These are phyloP conservation scores for Hypoxylon crocopeplum DNA, from an alignment of 495 filamentous ascomycete species.

Conservation along the genomic window DNA sequence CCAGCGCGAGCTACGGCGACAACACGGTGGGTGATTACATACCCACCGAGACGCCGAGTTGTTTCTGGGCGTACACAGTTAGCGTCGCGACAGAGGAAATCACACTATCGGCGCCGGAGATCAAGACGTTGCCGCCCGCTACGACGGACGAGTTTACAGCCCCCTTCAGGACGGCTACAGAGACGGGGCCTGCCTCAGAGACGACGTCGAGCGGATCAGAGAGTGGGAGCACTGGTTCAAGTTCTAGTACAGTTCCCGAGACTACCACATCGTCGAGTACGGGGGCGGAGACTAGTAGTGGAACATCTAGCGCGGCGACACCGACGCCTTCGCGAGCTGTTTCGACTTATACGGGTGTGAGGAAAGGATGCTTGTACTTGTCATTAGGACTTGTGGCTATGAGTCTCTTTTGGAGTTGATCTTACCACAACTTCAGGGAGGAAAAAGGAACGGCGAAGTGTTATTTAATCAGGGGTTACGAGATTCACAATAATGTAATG, in stretches of 20 bases:
- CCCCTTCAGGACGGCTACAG: not conserved
- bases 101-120: constrained; percentile 19
- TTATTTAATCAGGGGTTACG: no score
- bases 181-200: no score
- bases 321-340: constrained; percentile 15
- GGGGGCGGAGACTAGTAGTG: not conserved
- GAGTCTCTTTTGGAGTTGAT: constrained; percentile 19
- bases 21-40: constrained; percentile 13
- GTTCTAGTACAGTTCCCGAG: not conserved
- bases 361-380: constrained; percentile 4
- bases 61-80: constrained; percentile 25
- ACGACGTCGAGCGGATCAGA: not conserved
- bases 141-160: constrained; percentile 7
- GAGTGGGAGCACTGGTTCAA: not conserved
- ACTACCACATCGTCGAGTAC: not conserved
- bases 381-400: constrained; percentile 3
- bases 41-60: constrained; percentile 12
- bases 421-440: no score
- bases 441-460: no score
- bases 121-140: constrained; percentile 5
- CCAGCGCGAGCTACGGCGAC: constrained; percentile 16
- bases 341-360: not conserved
- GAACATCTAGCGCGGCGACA: not conserved
- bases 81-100: constrained; percentile 3
- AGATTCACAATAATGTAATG: no score